A percentile compares a stretch with the other conserved stretches of the same genome.
phyloP scores from a whole-genome alignment of 495 filamentous ascomycete species.

The Podospora appendiculata region DNA sequence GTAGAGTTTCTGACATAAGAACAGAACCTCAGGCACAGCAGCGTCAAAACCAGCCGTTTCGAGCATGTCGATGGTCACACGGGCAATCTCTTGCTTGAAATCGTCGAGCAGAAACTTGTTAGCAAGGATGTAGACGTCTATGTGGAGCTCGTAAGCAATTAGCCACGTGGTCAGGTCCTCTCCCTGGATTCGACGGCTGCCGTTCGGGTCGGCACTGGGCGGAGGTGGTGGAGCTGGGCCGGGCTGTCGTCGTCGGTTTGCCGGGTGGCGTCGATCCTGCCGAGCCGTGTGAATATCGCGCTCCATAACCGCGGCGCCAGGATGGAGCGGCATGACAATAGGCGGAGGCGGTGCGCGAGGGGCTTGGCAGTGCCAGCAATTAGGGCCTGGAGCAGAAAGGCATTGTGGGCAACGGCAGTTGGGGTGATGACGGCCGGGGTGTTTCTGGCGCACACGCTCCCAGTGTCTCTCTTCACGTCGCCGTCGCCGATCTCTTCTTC shows the following conservation, averaged over 20 bases:
- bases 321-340: constrained; percentile 10
- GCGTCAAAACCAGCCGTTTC: constrained; percentile 36
- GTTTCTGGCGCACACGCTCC: constrained; percentile 31
- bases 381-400: constrained; percentile 22
- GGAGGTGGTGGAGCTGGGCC: constrained; percentile 1
- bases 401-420: constrained; percentile 36
- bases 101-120: constrained; percentile 36
- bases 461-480: constrained; percentile 28
- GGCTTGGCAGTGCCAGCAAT: constrained; percentile 39
- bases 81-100: constrained; percentile 32
- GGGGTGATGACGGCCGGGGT: constrained; percentile 33
- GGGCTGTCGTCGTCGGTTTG: constrained; percentile 6
- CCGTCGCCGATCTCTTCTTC: constrained; percentile 25
- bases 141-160: constrained; percentile 33
- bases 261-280: background rate
- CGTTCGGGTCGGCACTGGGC: constrained; percentile 5
- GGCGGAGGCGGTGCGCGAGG: constrained; percentile 27
- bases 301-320: constrained; percentile 10
- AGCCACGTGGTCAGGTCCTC: constrained; percentile 39
- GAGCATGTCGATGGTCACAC: constrained; percentile 35
- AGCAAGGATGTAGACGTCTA: constrained; percentile 40
- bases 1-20: constrained; percentile 31
- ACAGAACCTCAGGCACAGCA: constrained; percentile 27
- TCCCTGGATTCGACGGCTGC: constrained; percentile 23
- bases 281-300: constrained; percentile 1